These are phyloP conservation scores for Trichoderma atroviride DNA, from an alignment of 2,329 filamentous ascomycete species.

Conservation along the genomic window DNA sequence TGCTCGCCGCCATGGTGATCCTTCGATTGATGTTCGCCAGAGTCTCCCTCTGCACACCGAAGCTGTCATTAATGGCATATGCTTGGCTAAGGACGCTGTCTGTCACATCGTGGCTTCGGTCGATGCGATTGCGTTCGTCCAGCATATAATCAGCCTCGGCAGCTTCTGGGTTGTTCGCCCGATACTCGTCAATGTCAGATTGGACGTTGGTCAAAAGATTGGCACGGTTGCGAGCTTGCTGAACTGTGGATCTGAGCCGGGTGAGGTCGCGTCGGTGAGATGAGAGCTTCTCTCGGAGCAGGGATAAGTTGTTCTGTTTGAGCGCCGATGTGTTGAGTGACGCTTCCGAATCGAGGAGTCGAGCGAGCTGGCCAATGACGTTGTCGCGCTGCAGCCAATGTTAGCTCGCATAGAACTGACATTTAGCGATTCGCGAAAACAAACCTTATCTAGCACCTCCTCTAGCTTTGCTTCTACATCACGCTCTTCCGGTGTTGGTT, in stretches of 20 bases:
- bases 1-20: conserved; percentile 85
- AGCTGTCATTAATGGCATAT: conserved; percentile 94
- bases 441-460: conserved; percentile 80
- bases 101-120: conserved; percentile 85
- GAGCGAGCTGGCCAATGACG: conserved; percentile 78
- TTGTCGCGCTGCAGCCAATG: conserved; percentile 68
- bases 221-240: conserved; percentile 79
- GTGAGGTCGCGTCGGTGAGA: conserved; percentile 83
- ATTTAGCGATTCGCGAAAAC: neutral
- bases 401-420: neutral
- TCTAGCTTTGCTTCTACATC: conserved; percentile 79
- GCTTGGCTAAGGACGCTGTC: conserved; percentile 92
- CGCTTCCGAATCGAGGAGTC: conserved; percentile 91
- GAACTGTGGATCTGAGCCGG: conserved; percentile 72
- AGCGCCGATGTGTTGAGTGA: conserved; percentile 83
- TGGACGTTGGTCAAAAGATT: conserved; percentile 91
- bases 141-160: conserved; percentile 98
- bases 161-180: conserved; percentile 75
- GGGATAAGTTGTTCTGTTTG: conserved; percentile 94
- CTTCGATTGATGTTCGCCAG: conserved; percentile 85
- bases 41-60: conserved; percentile 83
- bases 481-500: conserved; percentile 82
- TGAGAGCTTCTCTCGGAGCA: conserved; percentile 85
- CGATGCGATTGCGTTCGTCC: conserved; percentile 80
- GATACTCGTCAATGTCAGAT: conserved; percentile 89